phyloP scores from a whole-genome alignment of 441 rosid genomes.

The Pelargonium fulgidum region DNA sequence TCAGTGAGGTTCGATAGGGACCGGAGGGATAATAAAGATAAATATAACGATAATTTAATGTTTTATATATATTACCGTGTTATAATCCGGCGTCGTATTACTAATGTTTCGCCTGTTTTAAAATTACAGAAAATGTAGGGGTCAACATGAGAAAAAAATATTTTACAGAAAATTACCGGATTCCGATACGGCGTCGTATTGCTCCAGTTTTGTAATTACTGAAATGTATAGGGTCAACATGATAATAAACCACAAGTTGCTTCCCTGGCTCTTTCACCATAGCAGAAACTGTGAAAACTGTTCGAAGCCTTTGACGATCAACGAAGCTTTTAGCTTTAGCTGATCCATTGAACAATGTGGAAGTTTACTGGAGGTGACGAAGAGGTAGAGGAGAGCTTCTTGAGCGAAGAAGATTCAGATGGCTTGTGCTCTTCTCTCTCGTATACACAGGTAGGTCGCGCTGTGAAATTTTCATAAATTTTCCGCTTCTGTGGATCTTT shows the following conservation, averaged over 20 bases:
- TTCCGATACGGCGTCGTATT: too few species aligned
- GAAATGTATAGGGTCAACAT: not conserved
- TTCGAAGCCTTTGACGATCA: conserved; percentile 10
- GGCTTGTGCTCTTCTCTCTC: conserved; percentile 53
- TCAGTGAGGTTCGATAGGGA: not conserved
- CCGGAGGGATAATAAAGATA: not conserved
- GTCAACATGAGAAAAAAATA: too few species aligned
- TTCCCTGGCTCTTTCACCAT: not conserved
- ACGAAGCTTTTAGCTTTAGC: conserved; percentile 1
- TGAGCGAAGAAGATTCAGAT: conserved; percentile 52
- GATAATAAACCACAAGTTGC: not conserved
- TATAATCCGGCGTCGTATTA: not conserved
- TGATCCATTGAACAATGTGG: conserved; percentile 32
- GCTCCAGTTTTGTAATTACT: not conserved
- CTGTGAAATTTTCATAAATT: conserved; percentile 1
- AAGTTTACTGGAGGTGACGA: conserved; percentile 49
- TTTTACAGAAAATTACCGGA: too few species aligned
- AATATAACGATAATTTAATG: not conserved
- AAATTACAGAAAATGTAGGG: too few species aligned
- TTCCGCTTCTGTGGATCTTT: not conserved
- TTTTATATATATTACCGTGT: not conserved
- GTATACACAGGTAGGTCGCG: conserved; percentile 43
- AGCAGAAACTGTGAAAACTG: not conserved
- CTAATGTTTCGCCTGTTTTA: too few species aligned
- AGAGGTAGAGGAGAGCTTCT: conserved; percentile 34